Conservation (phyloP, 495 filamentous ascomycete genomes). For the Podospora comata region DNA sequence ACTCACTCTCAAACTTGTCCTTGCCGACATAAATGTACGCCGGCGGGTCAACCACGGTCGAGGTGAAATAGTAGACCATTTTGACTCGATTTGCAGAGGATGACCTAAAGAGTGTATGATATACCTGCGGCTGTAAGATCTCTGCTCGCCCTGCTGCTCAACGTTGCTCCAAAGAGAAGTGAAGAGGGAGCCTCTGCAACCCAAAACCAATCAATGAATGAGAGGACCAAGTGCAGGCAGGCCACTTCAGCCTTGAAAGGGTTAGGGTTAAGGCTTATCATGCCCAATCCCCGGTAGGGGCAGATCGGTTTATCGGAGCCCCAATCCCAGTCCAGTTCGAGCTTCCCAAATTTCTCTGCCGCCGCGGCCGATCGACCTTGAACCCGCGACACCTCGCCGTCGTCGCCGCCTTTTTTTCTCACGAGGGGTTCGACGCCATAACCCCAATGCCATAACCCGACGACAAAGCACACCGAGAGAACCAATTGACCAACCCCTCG, state of each 20-base stretch:
- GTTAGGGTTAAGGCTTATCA: slow-evolving; percentile 12
- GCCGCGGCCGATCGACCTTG: background rate
- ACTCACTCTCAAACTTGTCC: slow-evolving; percentile 96
- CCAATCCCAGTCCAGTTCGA: background rate
- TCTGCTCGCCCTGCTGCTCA: background rate
- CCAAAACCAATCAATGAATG: background rate
- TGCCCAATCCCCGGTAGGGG: background rate
- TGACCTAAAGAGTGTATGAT: slow-evolving; percentile 1
- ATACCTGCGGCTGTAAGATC: background rate
- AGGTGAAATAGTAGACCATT: slow-evolving; percentile 98
- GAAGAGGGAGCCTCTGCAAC: background rate
- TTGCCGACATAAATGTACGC: slow-evolving; percentile 95
- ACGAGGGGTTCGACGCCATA: background rate
- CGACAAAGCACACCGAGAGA: background rate
- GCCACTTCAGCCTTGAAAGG: background rate
- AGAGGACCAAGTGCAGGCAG: background rate
- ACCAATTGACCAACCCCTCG: background rate
- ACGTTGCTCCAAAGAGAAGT: background rate
- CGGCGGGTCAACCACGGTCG: slow-evolving; percentile 63
- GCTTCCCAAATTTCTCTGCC: slow-evolving; percentile 6
- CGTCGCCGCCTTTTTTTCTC: background rate
- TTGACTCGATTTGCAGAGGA: slow-evolving; percentile 1
- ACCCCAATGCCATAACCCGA: slow-evolving; percentile 18
- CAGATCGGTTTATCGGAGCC: slow-evolving; percentile 6
- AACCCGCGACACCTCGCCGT: slow-evolving; percentile 9